A percentile compares a stretch with the other conserved stretches of the same genome.
Conservation (phyloP, 176 grass and related monocot genomes). For the Rhipidocladum racemiflorum region DNA sequence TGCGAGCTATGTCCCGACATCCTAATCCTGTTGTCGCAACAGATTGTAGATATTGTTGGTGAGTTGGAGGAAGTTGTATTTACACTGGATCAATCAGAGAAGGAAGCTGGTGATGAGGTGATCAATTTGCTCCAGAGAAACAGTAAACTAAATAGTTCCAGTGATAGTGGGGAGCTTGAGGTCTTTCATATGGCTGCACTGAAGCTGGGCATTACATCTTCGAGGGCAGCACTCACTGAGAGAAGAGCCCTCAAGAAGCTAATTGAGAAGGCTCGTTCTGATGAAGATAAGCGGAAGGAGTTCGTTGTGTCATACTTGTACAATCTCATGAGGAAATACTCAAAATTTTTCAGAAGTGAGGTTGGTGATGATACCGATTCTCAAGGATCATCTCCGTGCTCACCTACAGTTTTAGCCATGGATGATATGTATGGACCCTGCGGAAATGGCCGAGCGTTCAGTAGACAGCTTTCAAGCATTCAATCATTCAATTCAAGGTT, state of each 20-base stretch:
- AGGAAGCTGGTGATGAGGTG: conserved; percentile 91
- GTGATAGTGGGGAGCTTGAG: conserved; percentile 73
- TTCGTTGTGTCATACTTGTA: conserved; percentile 74
- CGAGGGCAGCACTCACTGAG: conserved; percentile 82
- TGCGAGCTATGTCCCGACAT: conserved; percentile 8
- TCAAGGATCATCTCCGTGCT: conserved; percentile 81
- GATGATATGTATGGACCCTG: conserved; percentile 69
- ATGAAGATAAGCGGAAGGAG: conserved; percentile 85
- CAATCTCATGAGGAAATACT: conserved; percentile 92
- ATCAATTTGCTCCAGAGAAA: conserved; percentile 83
- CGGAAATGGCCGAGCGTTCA: conserved; percentile 60
- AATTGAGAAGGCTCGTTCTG: conserved; percentile 67
- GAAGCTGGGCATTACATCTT: conserved; percentile 89
- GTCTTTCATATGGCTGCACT: conserved; percentile 75
- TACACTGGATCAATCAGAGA: conserved; percentile 78
- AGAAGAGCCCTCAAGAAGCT: conserved; percentile 94
- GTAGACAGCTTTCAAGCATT: conserved; percentile 68
- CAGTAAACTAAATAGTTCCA: conserved; percentile 53
- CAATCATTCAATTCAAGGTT: conserved; percentile 54
- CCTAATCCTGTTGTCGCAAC: conserved; percentile 3
- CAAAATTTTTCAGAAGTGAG: conserved; percentile 91
- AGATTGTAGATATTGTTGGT: conserved; percentile 76
- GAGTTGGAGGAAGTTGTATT: conserved; percentile 80
- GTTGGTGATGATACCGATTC: conserved; percentile 80
- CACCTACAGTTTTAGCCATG: conserved; percentile 63